Evolutionary conservation across 495 filamentous ascomycete genomes (phyloP), one percentile per base, ranked within the genome.

Genomic region (Tetracladium marchalianum): DNA sequence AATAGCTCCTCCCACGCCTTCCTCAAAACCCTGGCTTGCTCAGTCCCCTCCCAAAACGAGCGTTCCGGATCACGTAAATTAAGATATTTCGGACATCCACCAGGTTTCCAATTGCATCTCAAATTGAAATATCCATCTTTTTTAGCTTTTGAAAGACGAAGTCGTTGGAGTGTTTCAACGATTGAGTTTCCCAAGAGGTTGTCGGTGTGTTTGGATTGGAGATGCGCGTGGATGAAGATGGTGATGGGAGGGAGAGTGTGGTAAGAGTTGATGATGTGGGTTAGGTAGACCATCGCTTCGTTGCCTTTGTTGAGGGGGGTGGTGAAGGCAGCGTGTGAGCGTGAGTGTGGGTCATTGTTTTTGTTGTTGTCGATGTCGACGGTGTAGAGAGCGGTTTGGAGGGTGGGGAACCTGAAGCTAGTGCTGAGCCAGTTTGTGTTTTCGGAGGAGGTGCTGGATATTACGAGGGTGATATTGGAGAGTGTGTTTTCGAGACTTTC

Each of bases 1-100:
- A 80, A 81, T 1, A 79, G 55, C 52, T 77, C 75, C 2, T 64
- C 63, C 71, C 77, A 82, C 0, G 68, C 62, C 4, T 61, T 59
- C 4, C 69, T 69, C 10, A 55, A 43, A 11, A 60, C 37, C 2
- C 7, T 3, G 3, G 22, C 22, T 27, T 27, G 3, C 3, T 27
- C 22, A 7, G 3, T 27, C 22, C 22, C 22, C 7, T 27, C 22
- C 3, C 3, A 27, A 27, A 7, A 3, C 22, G 22, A 27, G 22
- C 22, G 22, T 27, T 3, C 7, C 7, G 22, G 22, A 27, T 27
- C 22, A 7, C 7, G 22, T 27, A 27, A 27, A 27, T 27, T 27
- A 7, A 36, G 35, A 9, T 36, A n/a, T 3, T 10, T 2, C 5
- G 35, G 35, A 36, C 35, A 16, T n/a, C 35, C 12, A 3, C 35